These are phyloP conservation scores for Phialophora verrucosa DNA, from an alignment of 2,329 filamentous ascomycete genomes.

Conservation along the genomic window DNA sequence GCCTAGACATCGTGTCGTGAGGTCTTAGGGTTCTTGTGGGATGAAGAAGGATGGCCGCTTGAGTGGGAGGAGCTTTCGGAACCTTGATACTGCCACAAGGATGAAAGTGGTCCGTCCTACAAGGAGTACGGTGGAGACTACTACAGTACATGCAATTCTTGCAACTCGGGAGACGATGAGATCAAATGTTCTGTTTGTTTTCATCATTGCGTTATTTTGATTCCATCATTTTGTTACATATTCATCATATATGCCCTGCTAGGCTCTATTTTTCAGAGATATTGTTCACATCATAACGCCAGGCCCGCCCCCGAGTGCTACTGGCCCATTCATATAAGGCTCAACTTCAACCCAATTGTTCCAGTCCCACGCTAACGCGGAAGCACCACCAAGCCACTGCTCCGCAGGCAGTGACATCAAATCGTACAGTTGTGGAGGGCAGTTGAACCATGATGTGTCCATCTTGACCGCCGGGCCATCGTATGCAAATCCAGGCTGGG, in stretches of 20 bases:
- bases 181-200: not conserved
- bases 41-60: not conserved
- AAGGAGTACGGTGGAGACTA: not conserved
- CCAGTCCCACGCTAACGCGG: slow-evolving; percentile 24
- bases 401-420: slow-evolving; percentile 20
- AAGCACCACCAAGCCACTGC: slow-evolving; percentile 24
- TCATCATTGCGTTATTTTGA: slow-evolving; percentile 2
- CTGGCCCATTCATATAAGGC: not conserved
- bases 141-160: not conserved
- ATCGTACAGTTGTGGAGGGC: slow-evolving; percentile 18
- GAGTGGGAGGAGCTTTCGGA: not conserved
- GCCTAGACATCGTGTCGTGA: slow-evolving; percentile 15
- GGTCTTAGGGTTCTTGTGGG: not conserved
- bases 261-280: not conserved
- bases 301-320: slow-evolving; percentile 1
- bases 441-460: slow-evolving; percentile 16
- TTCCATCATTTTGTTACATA: slow-evolving; percentile 1
- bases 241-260: not conserved
- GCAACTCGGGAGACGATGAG: not conserved
- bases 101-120: not conserved
- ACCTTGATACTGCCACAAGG: not conserved
- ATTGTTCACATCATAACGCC: slow-evolving; percentile 13
- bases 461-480: slow-evolving; percentile 2
- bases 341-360: slow-evolving; percentile 10
- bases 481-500: slow-evolving; percentile 4